Base-by-base conservation (phyloP, 768 basidiomycete genomes). In the Auriscalpium microsporum region DNA sequence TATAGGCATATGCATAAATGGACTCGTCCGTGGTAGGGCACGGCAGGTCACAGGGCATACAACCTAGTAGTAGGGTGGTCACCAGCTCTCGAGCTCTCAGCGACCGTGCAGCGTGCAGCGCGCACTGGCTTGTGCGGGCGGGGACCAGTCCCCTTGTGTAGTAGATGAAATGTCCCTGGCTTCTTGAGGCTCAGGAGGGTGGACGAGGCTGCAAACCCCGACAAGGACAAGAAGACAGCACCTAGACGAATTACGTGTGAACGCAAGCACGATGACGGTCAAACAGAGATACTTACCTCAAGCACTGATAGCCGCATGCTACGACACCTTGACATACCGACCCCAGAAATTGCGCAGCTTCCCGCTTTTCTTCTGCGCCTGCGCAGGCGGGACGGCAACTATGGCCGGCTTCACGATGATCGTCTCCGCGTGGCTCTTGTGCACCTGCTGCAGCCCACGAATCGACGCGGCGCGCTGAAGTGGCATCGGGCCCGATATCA, bases 401-500 rank as follows among this genome's bases (percentile, higher is more conserved):
- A 28, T 4, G 9, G 52, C 53, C 50, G 53, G 59, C 55, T 56
- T 54, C 28, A 50, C 54, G 55, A 44, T 33, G 17, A 48, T 56
- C 28, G 55, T 14, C 34, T 56, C 57, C 8, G 48, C 44, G 48
- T 58, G 59, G 47, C 59, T 58, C 47, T 48, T 52, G 47, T 8
- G 58, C 13, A 52, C 48, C 16, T 61, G 55, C 50, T 55, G 59
- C 57, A 59, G 34, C 17, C 59, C 56, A 6, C 58, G 51, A 10
- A 62, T 8, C 36, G 61, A 62, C 19, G 58, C 50, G 17, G 61
- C 50, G n/a, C 55, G 53, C 44, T 55, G 58, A 10, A 71, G 59
- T 17, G 69, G 68, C 56, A 67, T 64, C 36, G 70, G 70, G 28
- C 66, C 67, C 10, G 70, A 71, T 53, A 71, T 71, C 33, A 56